Conservation (phyloP, 106 monocot species). For the Agapanthus africanus region DNA sequence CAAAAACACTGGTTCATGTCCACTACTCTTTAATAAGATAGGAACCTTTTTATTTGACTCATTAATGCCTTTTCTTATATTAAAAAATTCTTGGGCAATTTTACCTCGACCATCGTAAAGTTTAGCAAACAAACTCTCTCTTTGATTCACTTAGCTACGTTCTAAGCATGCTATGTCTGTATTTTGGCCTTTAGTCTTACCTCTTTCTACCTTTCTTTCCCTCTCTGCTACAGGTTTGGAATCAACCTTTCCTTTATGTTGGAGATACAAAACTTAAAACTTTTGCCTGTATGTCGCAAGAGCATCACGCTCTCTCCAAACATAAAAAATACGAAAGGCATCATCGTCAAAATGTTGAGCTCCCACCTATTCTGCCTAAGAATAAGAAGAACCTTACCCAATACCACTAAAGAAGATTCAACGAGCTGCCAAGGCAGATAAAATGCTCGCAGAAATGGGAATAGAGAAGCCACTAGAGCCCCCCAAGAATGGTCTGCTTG, state of each 20-base stretch:
- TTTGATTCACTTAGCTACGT: neutral
- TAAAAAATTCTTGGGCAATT: no score
- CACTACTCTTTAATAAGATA: neutral
- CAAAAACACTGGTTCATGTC: neutral
- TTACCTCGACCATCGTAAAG: neutral
- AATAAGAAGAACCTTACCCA: conserved; percentile 76
- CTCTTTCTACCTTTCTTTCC: neutral
- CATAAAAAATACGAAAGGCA: conserved; percentile 21
- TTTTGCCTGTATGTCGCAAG: conserved; percentile 19
- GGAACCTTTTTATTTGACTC: neutral
- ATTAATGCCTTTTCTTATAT: neutral
- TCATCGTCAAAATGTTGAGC: conserved; percentile 75
- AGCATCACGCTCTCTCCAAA: conserved; percentile 13
- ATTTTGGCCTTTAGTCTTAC: neutral
- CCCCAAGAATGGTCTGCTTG: conserved; percentile 84
- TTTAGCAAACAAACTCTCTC: neutral
- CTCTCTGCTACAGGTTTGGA: conserved; percentile 19
- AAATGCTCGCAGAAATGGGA: conserved; percentile 67
- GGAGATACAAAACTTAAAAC: conserved; percentile 4
- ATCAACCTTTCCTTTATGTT: conserved; percentile 9
- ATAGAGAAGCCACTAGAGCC: conserved; percentile 81
- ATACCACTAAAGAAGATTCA: conserved; percentile 65
- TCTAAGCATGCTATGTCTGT: neutral
- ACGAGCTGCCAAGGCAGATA: conserved; percentile 44
- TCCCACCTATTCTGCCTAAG: conserved; percentile 57